Evolutionary conservation across 75 land plant species (phyloP).

Genomic region (Adiantum capillusveneris): DNA sequence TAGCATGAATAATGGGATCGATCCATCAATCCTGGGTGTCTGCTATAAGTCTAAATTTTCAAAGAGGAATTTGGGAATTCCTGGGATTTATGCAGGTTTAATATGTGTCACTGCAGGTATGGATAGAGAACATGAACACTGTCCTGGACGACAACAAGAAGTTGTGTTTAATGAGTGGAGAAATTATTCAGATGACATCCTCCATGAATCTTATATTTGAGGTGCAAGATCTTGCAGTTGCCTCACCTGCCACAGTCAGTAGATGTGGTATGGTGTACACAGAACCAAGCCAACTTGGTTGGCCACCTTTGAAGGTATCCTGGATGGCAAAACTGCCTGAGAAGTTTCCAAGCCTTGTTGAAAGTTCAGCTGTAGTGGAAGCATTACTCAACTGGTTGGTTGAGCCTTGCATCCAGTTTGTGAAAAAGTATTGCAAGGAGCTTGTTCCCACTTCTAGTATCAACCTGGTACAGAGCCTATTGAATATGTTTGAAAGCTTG

Average conservation of each 20-base stretch:
- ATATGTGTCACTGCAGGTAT: conserved; percentile 18
- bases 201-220: conserved; percentile 38
- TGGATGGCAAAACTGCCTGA: conserved; percentile 27
- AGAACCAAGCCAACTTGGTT: conserved; percentile 39
- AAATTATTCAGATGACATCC: conserved; percentile 35
- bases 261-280: conserved; percentile 43
- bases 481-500: conserved; percentile 34
- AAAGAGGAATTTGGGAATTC: too few relatives aligned
- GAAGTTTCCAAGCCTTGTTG: conserved; percentile 16
- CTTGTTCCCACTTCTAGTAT: conserved; percentile 23
- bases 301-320: conserved; percentile 23
- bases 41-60: too few relatives aligned
- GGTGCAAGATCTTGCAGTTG: conserved; percentile 40
- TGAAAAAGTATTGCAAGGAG: conserved; percentile 25
- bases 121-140: conserved; percentile 46
- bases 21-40: too few relatives aligned
- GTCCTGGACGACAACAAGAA: conserved; percentile 42
- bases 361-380: conserved; percentile 13
- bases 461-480: conserved; percentile 25
- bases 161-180: conserved; percentile 39
- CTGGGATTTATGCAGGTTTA: too few relatives aligned
- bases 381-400: conserved; percentile 25
- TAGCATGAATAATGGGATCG: too few relatives aligned
- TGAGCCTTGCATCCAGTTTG: conserved; percentile 31
- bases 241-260: conserved; percentile 43